Evolutionary conservation across 2,329 filamentous ascomycete species (phyloP).

Genomic region (Bisporella sp.): DNA sequence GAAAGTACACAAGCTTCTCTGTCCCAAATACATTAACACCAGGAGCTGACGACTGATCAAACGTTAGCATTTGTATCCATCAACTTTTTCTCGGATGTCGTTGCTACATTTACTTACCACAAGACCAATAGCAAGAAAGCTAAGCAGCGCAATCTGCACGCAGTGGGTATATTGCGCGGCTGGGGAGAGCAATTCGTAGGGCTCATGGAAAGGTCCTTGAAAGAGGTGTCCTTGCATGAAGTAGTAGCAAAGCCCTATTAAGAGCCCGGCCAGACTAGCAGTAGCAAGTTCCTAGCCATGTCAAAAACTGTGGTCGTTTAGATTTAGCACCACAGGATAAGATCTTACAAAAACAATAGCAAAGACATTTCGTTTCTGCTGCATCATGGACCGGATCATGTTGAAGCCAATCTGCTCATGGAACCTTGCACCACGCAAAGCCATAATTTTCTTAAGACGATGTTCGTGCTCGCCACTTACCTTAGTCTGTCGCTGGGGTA

Average conservation of each 20-base stretch:
- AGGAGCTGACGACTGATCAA: slow-evolving; percentile 34
- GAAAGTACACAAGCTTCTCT: slow-evolving; percentile 45
- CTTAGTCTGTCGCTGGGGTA: neutral
- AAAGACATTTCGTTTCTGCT: slow-evolving; percentile 47
- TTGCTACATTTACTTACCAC: slow-evolving; percentile 29
- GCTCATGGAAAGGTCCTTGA: slow-evolving; percentile 41
- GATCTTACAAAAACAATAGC: slow-evolving; percentile 48
- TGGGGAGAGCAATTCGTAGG: slow-evolving; percentile 44
- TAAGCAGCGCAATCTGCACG: slow-evolving; percentile 45
- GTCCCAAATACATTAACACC: slow-evolving; percentile 51
- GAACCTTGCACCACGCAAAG: slow-evolving; percentile 41
- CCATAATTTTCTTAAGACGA: slow-evolving; percentile 33
- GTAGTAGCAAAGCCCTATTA: slow-evolving; percentile 47
- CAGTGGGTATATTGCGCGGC: slow-evolving; percentile 43
- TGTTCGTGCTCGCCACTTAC: slow-evolving; percentile 15
- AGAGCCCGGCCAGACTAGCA: slow-evolving; percentile 36
- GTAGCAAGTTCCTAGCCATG: too few species aligned
- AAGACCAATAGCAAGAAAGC: slow-evolving; percentile 36
- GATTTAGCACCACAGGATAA: slow-evolving; percentile 31
- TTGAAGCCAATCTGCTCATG: slow-evolving; percentile 46
- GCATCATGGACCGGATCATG: slow-evolving; percentile 43
- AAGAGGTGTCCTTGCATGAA: slow-evolving; percentile 45
- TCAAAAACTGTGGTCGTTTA: too few species aligned
- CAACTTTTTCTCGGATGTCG: neutral
- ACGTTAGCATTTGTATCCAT: neutral